These are phyloP conservation scores for Tremella fuciformis DNA, from an alignment of 768 basidiomycete genomes.

Conservation along the genomic window DNA sequence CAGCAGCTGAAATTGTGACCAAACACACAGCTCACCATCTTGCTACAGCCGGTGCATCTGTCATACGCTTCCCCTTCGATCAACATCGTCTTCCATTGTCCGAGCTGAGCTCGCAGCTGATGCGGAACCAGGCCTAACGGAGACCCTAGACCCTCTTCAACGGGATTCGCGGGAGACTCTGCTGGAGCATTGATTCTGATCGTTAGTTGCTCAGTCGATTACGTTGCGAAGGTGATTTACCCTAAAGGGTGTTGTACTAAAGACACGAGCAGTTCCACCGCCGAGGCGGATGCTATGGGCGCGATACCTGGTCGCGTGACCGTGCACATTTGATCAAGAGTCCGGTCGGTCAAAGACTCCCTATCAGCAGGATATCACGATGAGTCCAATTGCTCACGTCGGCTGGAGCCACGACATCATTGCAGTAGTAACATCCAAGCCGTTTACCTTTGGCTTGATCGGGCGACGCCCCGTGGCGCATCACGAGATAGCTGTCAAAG, in stretches of 20 bases:
- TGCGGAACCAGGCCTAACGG: constrained; percentile 84
- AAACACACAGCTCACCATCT: constrained; percentile 57
- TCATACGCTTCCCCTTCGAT: constrained; percentile 84
- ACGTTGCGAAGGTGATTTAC: constrained; percentile 53
- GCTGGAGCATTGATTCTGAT: constrained; percentile 61
- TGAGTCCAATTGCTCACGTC: constrained; percentile 61
- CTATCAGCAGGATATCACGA: too few species aligned
- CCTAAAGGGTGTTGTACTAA: constrained; percentile 84
- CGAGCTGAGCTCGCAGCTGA: constrained; percentile 85
- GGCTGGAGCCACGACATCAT: constrained; percentile 92
- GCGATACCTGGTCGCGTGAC: constrained; percentile 94
- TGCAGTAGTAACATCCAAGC: constrained; percentile 96
- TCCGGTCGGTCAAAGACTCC: constrained; percentile 80
- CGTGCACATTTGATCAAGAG: constrained; percentile 98
- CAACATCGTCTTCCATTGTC: constrained; percentile 77
- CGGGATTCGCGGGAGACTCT: constrained; percentile 53
- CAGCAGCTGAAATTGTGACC: constrained; percentile 3
- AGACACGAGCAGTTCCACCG: constrained; percentile 86
- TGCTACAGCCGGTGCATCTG: constrained; percentile 85
- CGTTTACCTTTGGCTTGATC: constrained; percentile 44
- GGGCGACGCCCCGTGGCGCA: constrained; percentile 73
- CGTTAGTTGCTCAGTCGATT: background rate
- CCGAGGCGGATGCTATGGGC: constrained; percentile 83
- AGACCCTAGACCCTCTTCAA: constrained; percentile 49
- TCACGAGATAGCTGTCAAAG: constrained; percentile 93